Percentiles rank a stretch among this genome's conserved stretches.
phyloP scores from a whole-genome alignment of 1,284 basidiomycete genomes.

The Fomitopsis pinicola region DNA sequence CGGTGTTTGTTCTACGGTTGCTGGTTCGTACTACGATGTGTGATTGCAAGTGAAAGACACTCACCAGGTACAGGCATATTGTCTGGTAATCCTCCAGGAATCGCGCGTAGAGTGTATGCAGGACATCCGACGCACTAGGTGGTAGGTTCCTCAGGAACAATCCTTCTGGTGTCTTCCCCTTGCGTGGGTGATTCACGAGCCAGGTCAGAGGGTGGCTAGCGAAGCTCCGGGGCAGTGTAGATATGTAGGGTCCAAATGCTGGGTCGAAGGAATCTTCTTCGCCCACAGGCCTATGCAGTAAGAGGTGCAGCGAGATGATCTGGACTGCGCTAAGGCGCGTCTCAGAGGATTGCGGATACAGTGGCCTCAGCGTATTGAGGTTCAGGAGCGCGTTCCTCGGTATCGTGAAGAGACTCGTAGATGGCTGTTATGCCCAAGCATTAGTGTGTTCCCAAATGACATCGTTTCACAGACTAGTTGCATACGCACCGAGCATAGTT shows the following conservation, averaged over 20 bases:
- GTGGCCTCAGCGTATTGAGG: conserved; percentile 50
- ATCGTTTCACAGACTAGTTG: neutral
- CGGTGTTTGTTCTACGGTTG: conserved; percentile 8
- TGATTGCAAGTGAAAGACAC: conserved; percentile 8
- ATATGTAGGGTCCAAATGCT: conserved; percentile 74
- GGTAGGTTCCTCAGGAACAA: conserved; percentile 45
- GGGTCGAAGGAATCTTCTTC: conserved; percentile 44
- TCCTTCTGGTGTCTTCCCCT: conserved; percentile 11
- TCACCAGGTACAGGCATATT: conserved; percentile 46
- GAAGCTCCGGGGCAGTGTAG: conserved; percentile 67
- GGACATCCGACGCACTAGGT: conserved; percentile 39
- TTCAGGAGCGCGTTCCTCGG: conserved; percentile 72
- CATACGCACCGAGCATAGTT: conserved; percentile 38
- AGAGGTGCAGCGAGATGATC: conserved; percentile 45
- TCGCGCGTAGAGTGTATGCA: conserved; percentile 44
- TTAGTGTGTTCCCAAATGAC: neutral
- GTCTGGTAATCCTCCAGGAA: conserved; percentile 60
- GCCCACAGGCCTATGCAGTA: conserved; percentile 29
- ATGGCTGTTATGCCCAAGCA: conserved; percentile 35
- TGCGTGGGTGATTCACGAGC: conserved; percentile 38
- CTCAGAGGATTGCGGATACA: conserved; percentile 39
- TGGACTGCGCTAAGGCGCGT: conserved; percentile 49
- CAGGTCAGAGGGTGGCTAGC: conserved; percentile 73
- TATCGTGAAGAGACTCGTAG: conserved; percentile 57
- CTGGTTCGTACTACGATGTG: neutral